Evolutionary conservation across 2,329 filamentous ascomycete species (phyloP).

Genomic region (Colletotrichum filicis): DNA sequence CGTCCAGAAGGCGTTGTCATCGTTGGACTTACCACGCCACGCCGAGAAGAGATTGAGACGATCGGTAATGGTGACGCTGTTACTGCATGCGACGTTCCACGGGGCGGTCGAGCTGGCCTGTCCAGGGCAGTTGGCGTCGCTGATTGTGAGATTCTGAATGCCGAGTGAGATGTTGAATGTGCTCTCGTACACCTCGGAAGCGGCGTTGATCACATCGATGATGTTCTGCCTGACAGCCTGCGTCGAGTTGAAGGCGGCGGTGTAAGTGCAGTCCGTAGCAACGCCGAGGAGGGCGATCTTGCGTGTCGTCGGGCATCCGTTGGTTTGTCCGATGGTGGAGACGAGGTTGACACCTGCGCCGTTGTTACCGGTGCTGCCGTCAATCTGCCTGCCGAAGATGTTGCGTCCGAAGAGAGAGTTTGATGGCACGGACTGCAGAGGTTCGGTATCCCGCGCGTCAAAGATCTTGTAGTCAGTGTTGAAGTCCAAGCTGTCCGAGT

Average conservation of each 20-base stretch:
- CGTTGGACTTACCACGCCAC: slow-evolving; percentile 83
- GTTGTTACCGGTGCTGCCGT: slow-evolving; percentile 77
- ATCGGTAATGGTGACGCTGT: slow-evolving; percentile 72
- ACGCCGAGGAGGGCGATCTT: slow-evolving; percentile 93
- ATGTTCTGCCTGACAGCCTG: slow-evolving; percentile 78
- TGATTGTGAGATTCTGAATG: slow-evolving; percentile 86
- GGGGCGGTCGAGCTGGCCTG: slow-evolving; percentile 73
- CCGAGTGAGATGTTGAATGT: slow-evolving; percentile 96
- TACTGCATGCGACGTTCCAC: slow-evolving; percentile 85
- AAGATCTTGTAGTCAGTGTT: slow-evolving; percentile 75
- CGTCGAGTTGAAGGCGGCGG: slow-evolving; percentile 73
- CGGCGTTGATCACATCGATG: slow-evolving; percentile 85
- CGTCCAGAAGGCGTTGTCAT: slow-evolving; percentile 94
- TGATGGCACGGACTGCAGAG: slow-evolving; percentile 71
- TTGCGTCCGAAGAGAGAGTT: slow-evolving; percentile 76
- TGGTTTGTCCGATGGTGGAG: slow-evolving; percentile 80
- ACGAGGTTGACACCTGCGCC: slow-evolving; percentile 83
- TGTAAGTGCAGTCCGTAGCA: slow-evolving; percentile 93
- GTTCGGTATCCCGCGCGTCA: slow-evolving; percentile 54
- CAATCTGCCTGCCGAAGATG: slow-evolving; percentile 80
- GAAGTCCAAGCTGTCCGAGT: slow-evolving; percentile 81
- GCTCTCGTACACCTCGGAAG: slow-evolving; percentile 87
- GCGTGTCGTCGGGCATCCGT: slow-evolving; percentile 89
- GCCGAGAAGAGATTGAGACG: slow-evolving; percentile 88
- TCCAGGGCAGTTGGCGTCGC: slow-evolving; percentile 78